Evolutionary conservation across 441 rosid genomes (phyloP), one percentile per base, ranked within the genome.

Genomic region (Pelargonium australe): DNA sequence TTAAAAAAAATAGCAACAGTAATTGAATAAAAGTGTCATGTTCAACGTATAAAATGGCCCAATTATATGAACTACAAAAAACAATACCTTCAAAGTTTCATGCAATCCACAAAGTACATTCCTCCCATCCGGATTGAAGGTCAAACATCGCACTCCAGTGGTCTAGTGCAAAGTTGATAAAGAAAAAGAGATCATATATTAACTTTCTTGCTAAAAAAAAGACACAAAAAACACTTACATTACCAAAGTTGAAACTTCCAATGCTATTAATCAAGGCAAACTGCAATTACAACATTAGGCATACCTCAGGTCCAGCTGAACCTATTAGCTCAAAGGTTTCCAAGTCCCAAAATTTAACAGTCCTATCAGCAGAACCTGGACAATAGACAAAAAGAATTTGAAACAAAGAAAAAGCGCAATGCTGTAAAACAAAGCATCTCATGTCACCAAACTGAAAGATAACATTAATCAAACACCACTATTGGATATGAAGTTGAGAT

Each of bases 311-410:
- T 72, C 91, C 98, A 71, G 93, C 89, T 69, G 98, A 86, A 77
- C 94, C 97, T 74, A 92, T 92, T 47, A 90, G 85, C 85, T 95
- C 99, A 73, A 95, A 95, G 70, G 97, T 90, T 80, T 92, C 99
- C 69, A 95, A 98, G 82, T 95, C 99, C 98, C 97, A 95, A 77
- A 88, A 95, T 81, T 92, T 95, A 23, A 95, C 94, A 66, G 99
- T 95, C 84, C 90, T 87, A 76, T 95, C 99, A 78, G 99, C 89
- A 73, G 99, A 95, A 80, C 99, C 99, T 95, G 76, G 23, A 20
- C 62, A 81, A 65, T 53, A 72, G 14, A 68, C 34, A 44, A 67
- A 66, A 45, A 60, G 66, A 37, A 47, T 45, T 16, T 37, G 49
- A 64, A 57, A n/a, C 17, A 66, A 16, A 49, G 55, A 23, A 9